phyloP scores from a whole-genome alignment of 2,329 filamentous ascomycete genomes.

The Sporothrix phasma region DNA sequence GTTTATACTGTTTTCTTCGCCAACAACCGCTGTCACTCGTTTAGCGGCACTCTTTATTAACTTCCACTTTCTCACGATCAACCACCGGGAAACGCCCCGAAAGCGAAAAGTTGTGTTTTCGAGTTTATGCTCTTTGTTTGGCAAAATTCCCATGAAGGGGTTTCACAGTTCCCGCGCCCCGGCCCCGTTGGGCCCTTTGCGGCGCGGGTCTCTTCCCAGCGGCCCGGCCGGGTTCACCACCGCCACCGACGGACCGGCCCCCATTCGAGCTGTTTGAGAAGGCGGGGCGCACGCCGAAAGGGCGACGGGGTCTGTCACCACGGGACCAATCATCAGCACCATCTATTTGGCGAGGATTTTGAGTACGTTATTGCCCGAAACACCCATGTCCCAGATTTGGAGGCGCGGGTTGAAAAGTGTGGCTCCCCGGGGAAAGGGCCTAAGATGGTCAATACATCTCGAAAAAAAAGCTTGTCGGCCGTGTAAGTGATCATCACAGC shows the following conservation, averaged over 20 bases:
- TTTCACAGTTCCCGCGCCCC: too few species aligned
- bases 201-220: too few species aligned
- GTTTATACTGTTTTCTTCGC: constrained; percentile 31
- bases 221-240: constrained; percentile 48
- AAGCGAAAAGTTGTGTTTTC: too few species aligned
- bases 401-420: too few species aligned
- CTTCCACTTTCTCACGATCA: constrained; percentile 11
- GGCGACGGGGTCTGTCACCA: constrained; percentile 53
- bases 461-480: too few species aligned
- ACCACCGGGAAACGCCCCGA: too few species aligned
- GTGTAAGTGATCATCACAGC: not conserved
- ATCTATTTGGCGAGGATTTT: constrained; percentile 57
- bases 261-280: constrained; percentile 47
- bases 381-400: too few species aligned
- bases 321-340: constrained; percentile 64
- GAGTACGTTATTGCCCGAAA: constrained; percentile 28
- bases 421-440: too few species aligned
- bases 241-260: constrained; percentile 20
- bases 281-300: constrained; percentile 34
- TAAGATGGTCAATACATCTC: too few species aligned
- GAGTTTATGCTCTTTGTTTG: too few species aligned
- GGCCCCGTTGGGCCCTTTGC: too few species aligned
- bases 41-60: constrained; percentile 56
- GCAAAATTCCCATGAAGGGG: constrained; percentile 59
- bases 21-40: constrained; percentile 69